These are phyloP conservation scores for Tylopilus orsonianus DNA, from an alignment of 1,284 basidiomycete species.

Conservation along the genomic window DNA sequence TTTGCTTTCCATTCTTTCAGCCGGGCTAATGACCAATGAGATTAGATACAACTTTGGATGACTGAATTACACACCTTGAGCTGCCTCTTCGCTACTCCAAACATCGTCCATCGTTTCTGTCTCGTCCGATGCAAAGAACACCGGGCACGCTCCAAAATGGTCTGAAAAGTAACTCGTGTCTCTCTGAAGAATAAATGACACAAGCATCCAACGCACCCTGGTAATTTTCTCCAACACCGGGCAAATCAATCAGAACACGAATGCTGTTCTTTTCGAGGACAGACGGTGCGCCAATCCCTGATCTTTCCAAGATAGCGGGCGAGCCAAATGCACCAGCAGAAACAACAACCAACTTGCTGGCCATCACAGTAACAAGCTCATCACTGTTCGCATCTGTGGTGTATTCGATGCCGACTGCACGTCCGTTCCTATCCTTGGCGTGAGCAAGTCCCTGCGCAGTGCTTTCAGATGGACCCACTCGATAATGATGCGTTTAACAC, in stretches of 20 bases:
- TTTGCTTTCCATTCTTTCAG: conserved; percentile 42
- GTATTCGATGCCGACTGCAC: conserved; percentile 60
- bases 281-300: conserved; percentile 45
- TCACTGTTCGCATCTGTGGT: conserved; percentile 35
- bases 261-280: conserved; percentile 45
- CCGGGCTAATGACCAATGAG: conserved; percentile 34
- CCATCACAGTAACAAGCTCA: conserved; percentile 33
- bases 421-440: conserved; percentile 38
- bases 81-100: conserved; percentile 35
- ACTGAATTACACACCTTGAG: conserved; percentile 32
- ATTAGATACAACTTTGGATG: neutral
- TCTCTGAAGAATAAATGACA: neutral
- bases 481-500: conserved; percentile 49
- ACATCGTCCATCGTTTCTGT: conserved; percentile 46
- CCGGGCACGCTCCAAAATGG: conserved; percentile 39
- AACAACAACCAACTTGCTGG: conserved; percentile 47
- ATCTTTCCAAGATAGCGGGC: conserved; percentile 53
- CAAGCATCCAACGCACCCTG: conserved; percentile 37
- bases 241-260: conserved; percentile 43
- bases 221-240: conserved; percentile 58
- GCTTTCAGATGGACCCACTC: conserved; percentile 35
- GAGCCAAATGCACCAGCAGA: conserved; percentile 56
- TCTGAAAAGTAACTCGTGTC: conserved; percentile 31
- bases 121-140: conserved; percentile 40
- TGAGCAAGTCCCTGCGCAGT: neutral